Conservation (phyloP, 176 grass and related monocot genomes). For the Oryza brachyantha region DNA sequence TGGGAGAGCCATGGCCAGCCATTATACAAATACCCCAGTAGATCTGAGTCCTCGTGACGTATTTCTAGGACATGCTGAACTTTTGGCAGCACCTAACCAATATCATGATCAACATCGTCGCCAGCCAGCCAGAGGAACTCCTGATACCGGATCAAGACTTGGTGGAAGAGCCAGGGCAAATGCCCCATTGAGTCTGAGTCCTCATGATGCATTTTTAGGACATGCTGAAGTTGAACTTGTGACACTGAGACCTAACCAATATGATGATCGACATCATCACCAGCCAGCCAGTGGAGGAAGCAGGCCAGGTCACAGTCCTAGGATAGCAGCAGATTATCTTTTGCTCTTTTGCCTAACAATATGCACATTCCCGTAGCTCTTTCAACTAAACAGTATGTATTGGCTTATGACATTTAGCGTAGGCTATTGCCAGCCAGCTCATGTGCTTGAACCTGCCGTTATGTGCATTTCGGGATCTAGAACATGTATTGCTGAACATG, state of each 20-base stretch:
- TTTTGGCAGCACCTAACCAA: not conserved
- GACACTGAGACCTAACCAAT: too few species aligned
- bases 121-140: not conserved
- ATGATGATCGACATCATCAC: too few species aligned
- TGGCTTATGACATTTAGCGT: not conserved
- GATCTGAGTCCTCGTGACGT: slow-evolving; percentile 20
- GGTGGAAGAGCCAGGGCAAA: too few species aligned
- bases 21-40: slow-evolving; percentile 1
- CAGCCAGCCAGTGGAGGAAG: too few species aligned
- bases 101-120: not conserved
- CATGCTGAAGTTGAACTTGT: too few species aligned
- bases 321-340: not conserved
- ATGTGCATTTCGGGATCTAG: not conserved
- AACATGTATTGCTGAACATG: not conserved
- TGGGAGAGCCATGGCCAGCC: slow-evolving; percentile 22
- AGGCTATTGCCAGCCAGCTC: not conserved
- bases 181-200: too few species aligned
- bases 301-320: too few species aligned
- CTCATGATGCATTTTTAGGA: too few species aligned
- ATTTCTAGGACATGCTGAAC: not conserved
- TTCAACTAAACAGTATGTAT: not conserved
- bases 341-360: not conserved
- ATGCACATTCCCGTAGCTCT: not conserved
- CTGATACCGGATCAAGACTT: too few species aligned
- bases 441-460: not conserved